Evolutionary conservation across 495 filamentous ascomycete genomes (phyloP), one percentile per base, ranked within the genome.

Genomic region (Hypomontagnella submonticulosa): DNA sequence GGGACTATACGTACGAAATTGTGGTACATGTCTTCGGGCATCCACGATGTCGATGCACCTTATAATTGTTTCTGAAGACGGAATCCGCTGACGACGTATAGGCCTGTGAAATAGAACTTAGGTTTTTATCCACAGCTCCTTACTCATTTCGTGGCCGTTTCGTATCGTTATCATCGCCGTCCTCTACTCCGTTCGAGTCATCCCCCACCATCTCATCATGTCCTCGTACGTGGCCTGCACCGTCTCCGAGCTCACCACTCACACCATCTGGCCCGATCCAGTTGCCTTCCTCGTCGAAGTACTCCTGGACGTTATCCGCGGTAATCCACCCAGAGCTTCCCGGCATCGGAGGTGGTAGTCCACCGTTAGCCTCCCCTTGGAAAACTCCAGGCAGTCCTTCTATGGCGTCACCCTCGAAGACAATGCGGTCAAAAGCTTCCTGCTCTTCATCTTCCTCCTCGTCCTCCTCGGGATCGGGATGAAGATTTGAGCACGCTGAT

Each of bases 291-390:
- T 66, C 80, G 49, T 86, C 81, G 63, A 86, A 85, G 51, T 75
- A 97, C 70, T 97, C 86, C 49, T 89, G 83, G 73, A 97, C 90
- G 76, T 99, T 99, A 53, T 97, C 95, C 11, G 92, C 90, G 13
- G 95, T 99, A 64, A 99, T 97, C 95, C 95, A 99, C 2, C 93
- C 93, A 0, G 86, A 87, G 70, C 92, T 94, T 9, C 94, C 92
- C 1, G 90, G 91, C 73, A 95, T 83, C 3, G 90, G 87, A 10
- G 90, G 88, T 38, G 90, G 90, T 32, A 94, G 67, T 36, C 84
- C 86, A 4, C 86, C 85, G 62, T 81, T 77, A 33, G 57, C 58
- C 19, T 70, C 71, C 19, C 79, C 77, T 42, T 64, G 61, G 61
- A 80, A 73, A 13, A 80, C 81, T 37, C 83, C 79, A 13, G 74